Evolutionary conservation across 441 rosid genomes (phyloP), one percentile per base, ranked within the genome.

Genomic region (Cnidoscolus chayamansa): DNA sequence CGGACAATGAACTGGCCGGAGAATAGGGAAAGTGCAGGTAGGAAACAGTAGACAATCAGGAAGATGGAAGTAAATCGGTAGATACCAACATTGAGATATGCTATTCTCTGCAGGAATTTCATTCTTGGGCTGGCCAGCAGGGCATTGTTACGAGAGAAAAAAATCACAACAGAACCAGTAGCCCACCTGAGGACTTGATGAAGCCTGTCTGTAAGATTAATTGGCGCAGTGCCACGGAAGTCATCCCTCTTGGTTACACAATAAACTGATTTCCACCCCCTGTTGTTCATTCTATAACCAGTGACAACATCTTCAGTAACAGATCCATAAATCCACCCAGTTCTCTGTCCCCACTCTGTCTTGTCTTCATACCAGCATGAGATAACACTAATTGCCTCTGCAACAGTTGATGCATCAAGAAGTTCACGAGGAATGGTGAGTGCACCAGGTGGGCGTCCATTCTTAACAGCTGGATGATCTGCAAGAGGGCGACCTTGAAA

Each of bases 351-450:
- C 96, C 97, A 92, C 83, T 92, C 97, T 16, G 96, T 92, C 83
- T 92, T 92, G 71, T 92, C 97, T 75, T 90, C 97, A 2, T 92
- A 92, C 97, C 97, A 92, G 81, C 97, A 92, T 47, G 97, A 92
- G 74, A 92, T 92, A 72, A 89, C 96, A 49, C 94, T 90, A 61
- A 92, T 89, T 47, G 97, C 97, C 83, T 92, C 97, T 6, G 97
- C 96, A 65, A 92, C 96, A 12, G 94, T 92, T n/a, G 93, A 87
- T 50, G 97, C 97, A 71, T 90, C 97, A 0, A 92, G 97, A 85
- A 89, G 94, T 67, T 92, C 96, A 13, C 96, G 92, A 7, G 94
- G 93, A 43, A 89, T 86, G 64, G 96, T 87, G 4, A 92, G 97
- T 51, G 94, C 96, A 12, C 97, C 96, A 0, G 97, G 94, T 9